Evolutionary conservation across 164 flowering plant genomes (phyloP).

Genomic region (Cinnamomum micranthum): DNA sequence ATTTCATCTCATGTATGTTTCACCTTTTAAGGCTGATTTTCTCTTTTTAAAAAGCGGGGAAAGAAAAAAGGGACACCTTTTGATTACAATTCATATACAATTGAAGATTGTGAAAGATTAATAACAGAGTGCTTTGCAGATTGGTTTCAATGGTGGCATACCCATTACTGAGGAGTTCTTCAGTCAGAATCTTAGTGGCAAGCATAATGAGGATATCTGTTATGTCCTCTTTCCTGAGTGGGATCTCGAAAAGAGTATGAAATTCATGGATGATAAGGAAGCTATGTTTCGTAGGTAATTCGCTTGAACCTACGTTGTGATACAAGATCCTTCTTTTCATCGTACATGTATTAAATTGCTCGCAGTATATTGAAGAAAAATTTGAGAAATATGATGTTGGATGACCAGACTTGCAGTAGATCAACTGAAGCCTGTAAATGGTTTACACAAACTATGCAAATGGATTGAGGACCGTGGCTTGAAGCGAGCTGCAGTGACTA

Average conservation of each 20-base stretch:
- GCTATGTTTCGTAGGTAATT: slow-evolving; percentile 66
- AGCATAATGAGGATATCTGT: slow-evolving; percentile 60
- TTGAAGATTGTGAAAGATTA: not conserved
- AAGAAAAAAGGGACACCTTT: too few relatives aligned
- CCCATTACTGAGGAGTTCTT: slow-evolving; percentile 78
- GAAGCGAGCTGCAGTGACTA: slow-evolving; percentile 93
- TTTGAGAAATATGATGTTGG: not conserved
- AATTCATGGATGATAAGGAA: slow-evolving; percentile 84
- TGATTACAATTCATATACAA: not conserved
- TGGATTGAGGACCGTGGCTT: slow-evolving; percentile 88
- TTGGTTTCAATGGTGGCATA: slow-evolving; percentile 80
- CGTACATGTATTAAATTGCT: not conserved
- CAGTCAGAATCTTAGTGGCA: slow-evolving; percentile 58
- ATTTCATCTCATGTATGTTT: not conserved
- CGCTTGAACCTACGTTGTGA: not conserved
- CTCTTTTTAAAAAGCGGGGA: too few relatives aligned
- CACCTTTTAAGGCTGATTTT: not conserved
- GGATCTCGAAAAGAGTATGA: slow-evolving; percentile 53
- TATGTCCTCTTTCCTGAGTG: slow-evolving; percentile 67
- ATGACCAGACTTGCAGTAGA: slow-evolving; percentile 58
- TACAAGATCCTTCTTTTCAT: not conserved
- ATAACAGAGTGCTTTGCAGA: slow-evolving; percentile 30
- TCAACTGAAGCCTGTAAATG: slow-evolving; percentile 57
- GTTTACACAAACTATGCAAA: slow-evolving; percentile 59
- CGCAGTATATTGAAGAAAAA: not conserved